Evolutionary conservation across 148 eudicot species (phyloP).

Genomic region (Amaranthus cruentus): DNA sequence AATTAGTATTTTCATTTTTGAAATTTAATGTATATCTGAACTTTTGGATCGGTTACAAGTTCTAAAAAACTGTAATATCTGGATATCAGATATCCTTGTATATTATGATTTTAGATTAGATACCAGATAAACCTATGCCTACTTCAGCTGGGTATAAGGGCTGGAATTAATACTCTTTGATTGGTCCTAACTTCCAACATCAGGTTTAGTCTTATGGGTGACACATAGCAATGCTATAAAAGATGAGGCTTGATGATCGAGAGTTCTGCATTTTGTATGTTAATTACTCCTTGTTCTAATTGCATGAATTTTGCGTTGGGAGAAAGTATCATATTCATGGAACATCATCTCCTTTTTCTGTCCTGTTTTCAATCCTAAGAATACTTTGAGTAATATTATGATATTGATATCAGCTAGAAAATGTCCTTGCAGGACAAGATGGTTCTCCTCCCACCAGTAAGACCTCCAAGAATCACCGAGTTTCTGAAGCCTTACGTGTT

Average conservation of each 20-base stretch:
- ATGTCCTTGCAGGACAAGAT: constrained; percentile 34
- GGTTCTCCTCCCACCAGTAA: constrained; percentile 78
- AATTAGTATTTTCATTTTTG: too few species aligned
- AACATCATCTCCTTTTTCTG: not conserved
- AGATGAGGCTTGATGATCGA: too few species aligned
- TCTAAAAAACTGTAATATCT: not conserved
- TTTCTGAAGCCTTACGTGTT: constrained; percentile 80
- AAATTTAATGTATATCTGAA: too few species aligned
- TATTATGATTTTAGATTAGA: not conserved
- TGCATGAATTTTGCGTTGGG: not conserved
- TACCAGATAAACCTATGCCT: too few species aligned
- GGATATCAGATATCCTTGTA: not conserved
- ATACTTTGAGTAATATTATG: not conserved
- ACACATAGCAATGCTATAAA: not conserved
- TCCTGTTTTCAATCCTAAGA: not conserved
- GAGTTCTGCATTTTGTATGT: not conserved
- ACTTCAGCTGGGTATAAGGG: not conserved
- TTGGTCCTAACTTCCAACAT: not conserved
- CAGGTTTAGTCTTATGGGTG: not conserved
- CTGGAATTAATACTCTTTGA: not conserved
- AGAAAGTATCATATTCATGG: not conserved
- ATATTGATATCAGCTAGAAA: not conserved
- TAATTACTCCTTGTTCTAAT: not conserved
- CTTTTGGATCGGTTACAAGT: not conserved
- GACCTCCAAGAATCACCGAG: constrained; percentile 57